phyloP scores from a whole-genome alignment of 1,284 basidiomycete genomes.

The Neolentinus lepideus region DNA sequence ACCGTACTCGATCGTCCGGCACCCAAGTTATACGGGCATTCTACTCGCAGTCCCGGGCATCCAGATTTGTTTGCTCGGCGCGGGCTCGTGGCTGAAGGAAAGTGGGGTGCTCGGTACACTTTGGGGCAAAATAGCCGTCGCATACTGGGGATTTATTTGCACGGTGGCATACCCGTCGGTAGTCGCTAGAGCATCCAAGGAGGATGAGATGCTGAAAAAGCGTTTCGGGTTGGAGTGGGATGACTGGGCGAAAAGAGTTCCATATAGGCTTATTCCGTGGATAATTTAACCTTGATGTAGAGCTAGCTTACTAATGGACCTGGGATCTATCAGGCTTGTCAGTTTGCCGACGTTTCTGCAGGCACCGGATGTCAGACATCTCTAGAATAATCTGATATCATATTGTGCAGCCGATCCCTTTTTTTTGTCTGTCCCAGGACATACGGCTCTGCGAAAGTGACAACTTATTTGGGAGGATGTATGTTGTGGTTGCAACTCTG shows the following conservation, averaged over 20 bases:
- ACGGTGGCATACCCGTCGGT: not conserved
- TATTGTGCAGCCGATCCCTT: too few species aligned
- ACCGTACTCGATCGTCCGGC: conserved; percentile 1
- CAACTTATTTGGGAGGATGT: too few species aligned
- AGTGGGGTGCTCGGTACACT: not conserved
- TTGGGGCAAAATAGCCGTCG: not conserved
- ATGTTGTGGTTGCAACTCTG: too few species aligned
- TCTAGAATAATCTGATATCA: too few species aligned
- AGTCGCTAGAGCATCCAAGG: not conserved
- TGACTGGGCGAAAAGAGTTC: conserved; percentile 8
- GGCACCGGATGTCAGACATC: too few species aligned
- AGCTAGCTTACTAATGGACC: too few species aligned
- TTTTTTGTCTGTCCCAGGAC: too few species aligned
- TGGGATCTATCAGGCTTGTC: too few species aligned
- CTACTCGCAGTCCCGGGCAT: not conserved
- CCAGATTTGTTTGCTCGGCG: not conserved
- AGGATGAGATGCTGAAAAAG: conserved; percentile 8
- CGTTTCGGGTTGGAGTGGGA: conserved; percentile 13
- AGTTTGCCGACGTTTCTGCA: too few species aligned
- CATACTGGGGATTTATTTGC: not conserved
- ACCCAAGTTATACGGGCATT: conserved; percentile 2
- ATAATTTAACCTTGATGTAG: not conserved
- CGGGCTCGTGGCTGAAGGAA: not conserved
- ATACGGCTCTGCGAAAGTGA: too few species aligned
- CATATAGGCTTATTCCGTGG: conserved; percentile 10